These are phyloP conservation scores for Hirsutella rhossiliensis DNA, from an alignment of 2,329 filamentous ascomycete genomes.

Conservation along the genomic window DNA sequence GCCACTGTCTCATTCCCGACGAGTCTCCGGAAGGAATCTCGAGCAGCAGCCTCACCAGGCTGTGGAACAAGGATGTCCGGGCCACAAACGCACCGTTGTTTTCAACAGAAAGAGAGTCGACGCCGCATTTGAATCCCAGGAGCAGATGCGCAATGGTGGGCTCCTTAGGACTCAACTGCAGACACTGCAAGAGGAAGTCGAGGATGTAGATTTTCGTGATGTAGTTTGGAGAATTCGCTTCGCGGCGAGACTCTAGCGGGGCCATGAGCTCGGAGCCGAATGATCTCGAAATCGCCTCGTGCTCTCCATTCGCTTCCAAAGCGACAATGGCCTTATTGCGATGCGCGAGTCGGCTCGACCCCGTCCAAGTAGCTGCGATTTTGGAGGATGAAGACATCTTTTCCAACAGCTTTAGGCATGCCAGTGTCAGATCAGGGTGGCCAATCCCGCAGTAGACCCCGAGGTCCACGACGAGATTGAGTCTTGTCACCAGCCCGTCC, in stretches of 20 bases:
- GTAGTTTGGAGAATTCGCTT: constrained; percentile 60
- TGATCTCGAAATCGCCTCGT: constrained; percentile 65
- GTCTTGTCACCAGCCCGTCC: constrained; percentile 73
- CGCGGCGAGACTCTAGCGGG: constrained; percentile 60
- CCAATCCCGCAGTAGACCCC: constrained; percentile 80
- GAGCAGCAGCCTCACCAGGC: constrained; percentile 59
- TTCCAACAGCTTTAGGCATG: constrained; percentile 70
- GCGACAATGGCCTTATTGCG: constrained; percentile 80
- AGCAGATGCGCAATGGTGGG: constrained; percentile 86
- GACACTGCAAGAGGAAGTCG: constrained; percentile 72
- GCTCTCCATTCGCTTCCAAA: constrained; percentile 70
- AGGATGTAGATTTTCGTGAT: constrained; percentile 74
- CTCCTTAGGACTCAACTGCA: constrained; percentile 60
- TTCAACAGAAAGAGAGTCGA: constrained; percentile 56
- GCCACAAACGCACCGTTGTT: constrained; percentile 58
- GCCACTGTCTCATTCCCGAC: constrained; percentile 52
- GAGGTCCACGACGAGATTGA: constrained; percentile 68
- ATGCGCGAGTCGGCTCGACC: constrained; percentile 47
- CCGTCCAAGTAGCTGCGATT: constrained; percentile 58
- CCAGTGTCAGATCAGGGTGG: constrained; percentile 67
- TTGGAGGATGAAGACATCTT: constrained; percentile 77
- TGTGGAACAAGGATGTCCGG: constrained; percentile 71
- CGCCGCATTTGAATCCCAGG: constrained; percentile 72
- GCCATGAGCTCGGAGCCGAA: constrained; percentile 58
- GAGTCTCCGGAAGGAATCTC: constrained; percentile 54